phyloP scores from a whole-genome alignment of 805 yeast genomes.

The Candida dajiaensis region DNA sequence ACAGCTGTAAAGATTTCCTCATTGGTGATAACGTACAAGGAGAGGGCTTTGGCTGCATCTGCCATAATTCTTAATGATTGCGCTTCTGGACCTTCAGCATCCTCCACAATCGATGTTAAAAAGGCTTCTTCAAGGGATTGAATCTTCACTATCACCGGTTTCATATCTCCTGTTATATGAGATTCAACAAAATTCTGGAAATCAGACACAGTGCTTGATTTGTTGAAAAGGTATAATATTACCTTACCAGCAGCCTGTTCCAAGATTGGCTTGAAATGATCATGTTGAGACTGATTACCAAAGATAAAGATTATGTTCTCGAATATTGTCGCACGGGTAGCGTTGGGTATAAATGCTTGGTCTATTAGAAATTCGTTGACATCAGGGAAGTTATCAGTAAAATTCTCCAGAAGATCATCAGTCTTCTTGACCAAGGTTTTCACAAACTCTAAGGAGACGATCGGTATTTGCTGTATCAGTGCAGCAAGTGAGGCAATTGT shows the following conservation, averaged over 20 bases:
- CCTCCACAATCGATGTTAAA: neutral
- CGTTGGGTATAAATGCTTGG: constrained; percentile 18
- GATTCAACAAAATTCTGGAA: constrained; percentile 1
- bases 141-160: constrained; percentile 12
- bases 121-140: constrained; percentile 4
- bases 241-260: neutral
- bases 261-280: neutral
- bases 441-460: constrained; percentile 22
- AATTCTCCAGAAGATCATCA: constrained; percentile 12
- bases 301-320: constrained; percentile 21
- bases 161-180: neutral
- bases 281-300: constrained; percentile 9
- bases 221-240: neutral
- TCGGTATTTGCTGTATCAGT: constrained; percentile 24
- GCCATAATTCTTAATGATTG: constrained; percentile 7
- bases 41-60: constrained; percentile 15
- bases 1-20: constrained; percentile 26
- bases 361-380: constrained; percentile 19
- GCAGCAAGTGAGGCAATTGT: constrained; percentile 23
- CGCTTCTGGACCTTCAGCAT: neutral
- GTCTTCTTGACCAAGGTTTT: constrained; percentile 13
- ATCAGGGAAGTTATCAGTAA: constrained; percentile 22
- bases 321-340: constrained; percentile 21
- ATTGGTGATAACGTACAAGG: constrained; percentile 17
- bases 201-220: neutral